These are phyloP conservation scores for Talaromyces stipitatus DNA, from an alignment of 495 filamentous ascomycete species.

Conservation along the genomic window DNA sequence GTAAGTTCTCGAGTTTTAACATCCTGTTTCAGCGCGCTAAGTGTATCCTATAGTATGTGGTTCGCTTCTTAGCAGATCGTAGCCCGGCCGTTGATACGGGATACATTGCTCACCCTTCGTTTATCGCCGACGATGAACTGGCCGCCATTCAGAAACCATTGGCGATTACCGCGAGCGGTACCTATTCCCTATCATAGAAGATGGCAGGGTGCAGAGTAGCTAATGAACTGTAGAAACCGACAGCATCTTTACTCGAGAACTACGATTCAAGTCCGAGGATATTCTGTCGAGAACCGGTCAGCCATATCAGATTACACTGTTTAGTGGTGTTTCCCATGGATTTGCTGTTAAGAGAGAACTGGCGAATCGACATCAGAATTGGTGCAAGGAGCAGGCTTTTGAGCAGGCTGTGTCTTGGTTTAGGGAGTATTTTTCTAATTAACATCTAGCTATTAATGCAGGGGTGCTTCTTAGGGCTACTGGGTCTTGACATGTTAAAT, in stretches of 20 bases:
- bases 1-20: constrained; percentile 8
- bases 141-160: constrained; percentile 57
- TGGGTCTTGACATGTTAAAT: too few relatives aligned
- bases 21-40: not conserved
- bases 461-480: too few relatives aligned
- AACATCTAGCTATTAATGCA: too few relatives aligned
- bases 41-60: constrained; percentile 23
- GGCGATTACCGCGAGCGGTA: constrained; percentile 61
- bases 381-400: constrained; percentile 71
- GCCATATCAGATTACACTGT: constrained; percentile 71
- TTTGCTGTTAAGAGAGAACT: constrained; percentile 62
- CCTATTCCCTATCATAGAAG: constrained; percentile 4
- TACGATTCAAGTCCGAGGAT: constrained; percentile 49
- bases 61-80: constrained; percentile 31
- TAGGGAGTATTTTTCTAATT: constrained; percentile 43
- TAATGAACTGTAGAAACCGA: constrained; percentile 51
- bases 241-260: constrained; percentile 57
- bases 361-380: constrained; percentile 45
- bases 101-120: constrained; percentile 64
- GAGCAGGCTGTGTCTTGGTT: constrained; percentile 70
- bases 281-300: constrained; percentile 46
- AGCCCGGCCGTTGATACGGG: constrained; percentile 19
- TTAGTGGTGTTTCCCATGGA: constrained; percentile 62
- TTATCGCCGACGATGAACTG: constrained; percentile 64
- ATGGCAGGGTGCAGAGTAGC: not conserved